Conservation (phyloP, 306 rosid genomes). For the Arachis hypogaea region DNA sequence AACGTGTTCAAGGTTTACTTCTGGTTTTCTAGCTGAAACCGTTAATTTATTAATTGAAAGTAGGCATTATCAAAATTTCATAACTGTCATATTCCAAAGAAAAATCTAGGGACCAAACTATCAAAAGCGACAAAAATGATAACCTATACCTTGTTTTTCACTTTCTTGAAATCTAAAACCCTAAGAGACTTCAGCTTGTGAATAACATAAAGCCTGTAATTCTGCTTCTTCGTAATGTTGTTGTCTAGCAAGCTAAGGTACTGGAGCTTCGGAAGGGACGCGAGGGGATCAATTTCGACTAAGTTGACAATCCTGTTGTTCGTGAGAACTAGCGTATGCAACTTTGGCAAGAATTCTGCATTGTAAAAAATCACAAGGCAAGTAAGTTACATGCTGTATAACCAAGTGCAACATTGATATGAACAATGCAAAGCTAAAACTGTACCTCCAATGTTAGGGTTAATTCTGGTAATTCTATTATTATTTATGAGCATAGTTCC, state of each 20-base stretch:
- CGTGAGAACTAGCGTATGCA: constrained; percentile 85
- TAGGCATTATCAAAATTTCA: neutral
- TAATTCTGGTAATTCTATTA: constrained; percentile 90
- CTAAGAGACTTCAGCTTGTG: constrained; percentile 74
- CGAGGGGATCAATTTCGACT: constrained; percentile 87
- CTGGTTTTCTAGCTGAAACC: constrained; percentile 8
- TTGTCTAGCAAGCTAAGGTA: constrained; percentile 87
- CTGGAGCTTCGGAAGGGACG: constrained; percentile 77
- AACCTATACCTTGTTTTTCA: constrained; percentile 67
- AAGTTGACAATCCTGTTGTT: constrained; percentile 96
- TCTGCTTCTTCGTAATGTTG: constrained; percentile 79
- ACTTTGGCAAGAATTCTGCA: constrained; percentile 86
- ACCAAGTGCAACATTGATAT: neutral
- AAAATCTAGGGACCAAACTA: neutral
- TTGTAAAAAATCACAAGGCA: constrained; percentile 15
- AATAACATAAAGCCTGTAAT: constrained; percentile 86
- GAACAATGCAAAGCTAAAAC: constrained; percentile 24
- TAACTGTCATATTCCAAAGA: constrained; percentile 25
- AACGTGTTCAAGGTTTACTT: neutral
- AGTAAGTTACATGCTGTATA: neutral
- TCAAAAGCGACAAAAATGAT: neutral
- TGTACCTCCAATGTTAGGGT: constrained; percentile 84
- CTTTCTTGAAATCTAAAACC: constrained; percentile 88
- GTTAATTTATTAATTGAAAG: constrained; percentile 13
- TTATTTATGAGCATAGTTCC: constrained; percentile 86